phyloP scores from a whole-genome alignment of 129 eudicot genomes.

The Dittrichia graveolens region DNA sequence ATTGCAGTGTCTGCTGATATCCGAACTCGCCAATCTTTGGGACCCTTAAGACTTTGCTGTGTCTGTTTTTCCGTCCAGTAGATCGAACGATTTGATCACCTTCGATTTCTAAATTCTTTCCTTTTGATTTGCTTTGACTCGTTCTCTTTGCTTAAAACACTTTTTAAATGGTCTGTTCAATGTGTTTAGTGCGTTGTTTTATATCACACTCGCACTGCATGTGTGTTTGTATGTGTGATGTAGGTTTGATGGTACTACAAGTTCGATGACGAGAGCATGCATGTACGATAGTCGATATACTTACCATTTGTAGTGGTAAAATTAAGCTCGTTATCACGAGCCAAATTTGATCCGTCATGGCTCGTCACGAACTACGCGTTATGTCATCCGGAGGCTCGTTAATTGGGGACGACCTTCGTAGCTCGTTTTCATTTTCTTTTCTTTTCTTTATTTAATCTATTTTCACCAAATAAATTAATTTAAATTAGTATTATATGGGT shows the following conservation, averaged over 20 bases:
- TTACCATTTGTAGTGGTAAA: no score
- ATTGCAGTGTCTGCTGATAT: slow-evolving; percentile 72
- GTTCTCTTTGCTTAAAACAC: slow-evolving; percentile 1
- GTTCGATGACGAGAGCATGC: slow-evolving; percentile 19
- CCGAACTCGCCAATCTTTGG: slow-evolving; percentile 61
- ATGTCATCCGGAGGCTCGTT: no score
- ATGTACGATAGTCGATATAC: not conserved
- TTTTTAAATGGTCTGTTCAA: not conserved
- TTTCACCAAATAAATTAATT: no score
- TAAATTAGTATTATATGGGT: no score
- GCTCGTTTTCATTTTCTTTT: no score
- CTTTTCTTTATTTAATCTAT: no score
- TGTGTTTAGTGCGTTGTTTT: not conserved
- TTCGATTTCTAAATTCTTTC: slow-evolving; percentile 32
- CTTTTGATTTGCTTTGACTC: slow-evolving; percentile 36
- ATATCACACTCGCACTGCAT: not conserved
- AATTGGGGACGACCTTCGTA: no score
- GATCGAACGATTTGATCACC: slow-evolving; percentile 46
- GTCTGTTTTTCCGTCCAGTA: slow-evolving; percentile 55
- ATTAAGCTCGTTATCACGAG: no score
- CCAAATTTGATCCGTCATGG: no score
- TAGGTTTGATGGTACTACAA: slow-evolving; percentile 18
- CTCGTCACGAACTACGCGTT: no score
- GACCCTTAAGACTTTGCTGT: slow-evolving; percentile 73
- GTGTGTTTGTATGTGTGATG: slow-evolving; percentile 21